A percentile compares a stretch with the other conserved stretches of the same genome.
Evolutionary conservation across 176 grass and related monocot genomes (phyloP).

Genomic region (Puccinellia tenuiflora): DNA sequence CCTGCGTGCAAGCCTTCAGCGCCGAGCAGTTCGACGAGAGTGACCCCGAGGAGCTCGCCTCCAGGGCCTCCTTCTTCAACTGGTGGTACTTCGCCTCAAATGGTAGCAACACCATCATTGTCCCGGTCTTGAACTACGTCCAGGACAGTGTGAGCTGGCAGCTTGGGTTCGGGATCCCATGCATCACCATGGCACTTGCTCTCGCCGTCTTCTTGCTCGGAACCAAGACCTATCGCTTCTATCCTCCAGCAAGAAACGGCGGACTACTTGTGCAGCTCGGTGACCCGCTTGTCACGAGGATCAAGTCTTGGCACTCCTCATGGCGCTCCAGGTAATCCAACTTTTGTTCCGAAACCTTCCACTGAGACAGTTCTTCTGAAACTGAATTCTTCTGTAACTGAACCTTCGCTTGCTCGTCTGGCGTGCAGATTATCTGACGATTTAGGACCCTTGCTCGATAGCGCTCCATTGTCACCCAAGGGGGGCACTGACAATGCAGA

Average conservation of each 20-base stretch:
- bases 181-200: slow-evolving; percentile 10
- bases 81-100: slow-evolving; percentile 25
- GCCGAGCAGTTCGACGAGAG: slow-evolving; percentile 25
- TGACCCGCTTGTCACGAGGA: background rate
- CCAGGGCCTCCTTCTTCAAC: slow-evolving; percentile 12
- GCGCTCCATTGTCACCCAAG: background rate
- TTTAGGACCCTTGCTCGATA: background rate
- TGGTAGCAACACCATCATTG: background rate
- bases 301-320: background rate
- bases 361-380: too few relatives aligned
- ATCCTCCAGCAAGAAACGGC: background rate
- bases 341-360: too few relatives aligned
- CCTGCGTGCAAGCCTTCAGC: slow-evolving; percentile 35
- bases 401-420: background rate
- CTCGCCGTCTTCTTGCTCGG: slow-evolving; percentile 18
- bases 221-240: slow-evolving; percentile 26
- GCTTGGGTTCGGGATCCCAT: slow-evolving; percentile 31
- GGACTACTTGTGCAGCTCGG: background rate
- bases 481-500: background rate
- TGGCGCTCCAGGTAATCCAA: background rate
- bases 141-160: slow-evolving; percentile 28
- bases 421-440: background rate
- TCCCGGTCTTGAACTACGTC: slow-evolving; percentile 8
- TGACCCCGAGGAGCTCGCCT: slow-evolving; percentile 15
- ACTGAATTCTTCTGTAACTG: background rate